phyloP scores from a whole-genome alignment of 2,329 filamentous ascomycete genomes.

The Gremmenia infestans region DNA sequence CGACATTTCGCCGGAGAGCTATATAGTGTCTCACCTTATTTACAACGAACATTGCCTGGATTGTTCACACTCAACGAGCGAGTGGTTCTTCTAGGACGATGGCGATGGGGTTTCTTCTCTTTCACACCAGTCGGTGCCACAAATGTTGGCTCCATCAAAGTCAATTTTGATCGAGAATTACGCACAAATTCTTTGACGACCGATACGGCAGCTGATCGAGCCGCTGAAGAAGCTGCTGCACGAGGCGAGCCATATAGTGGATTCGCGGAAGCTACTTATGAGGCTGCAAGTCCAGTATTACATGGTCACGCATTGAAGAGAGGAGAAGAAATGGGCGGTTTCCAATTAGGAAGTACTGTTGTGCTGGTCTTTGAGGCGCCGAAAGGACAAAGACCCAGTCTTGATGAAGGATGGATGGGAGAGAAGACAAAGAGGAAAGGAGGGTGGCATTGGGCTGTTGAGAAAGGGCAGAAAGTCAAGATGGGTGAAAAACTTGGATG shows the following conservation, averaged over 20 bases:
- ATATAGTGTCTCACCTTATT: conserved; percentile 90
- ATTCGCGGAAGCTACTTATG: conserved; percentile 88
- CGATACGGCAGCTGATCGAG: conserved; percentile 84
- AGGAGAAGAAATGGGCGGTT: conserved; percentile 97
- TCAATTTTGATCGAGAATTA: conserved; percentile 95
- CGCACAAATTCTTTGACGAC: conserved; percentile 89
- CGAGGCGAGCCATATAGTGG: conserved; percentile 82
- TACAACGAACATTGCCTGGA: conserved; percentile 86
- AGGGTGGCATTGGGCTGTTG: conserved; percentile 81
- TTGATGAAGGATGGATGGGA: conserved; percentile 56
- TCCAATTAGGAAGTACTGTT: conserved; percentile 90
- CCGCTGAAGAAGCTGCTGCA: conserved; percentile 71
- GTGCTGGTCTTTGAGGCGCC: conserved; percentile 97
- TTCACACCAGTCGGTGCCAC: conserved; percentile 95
- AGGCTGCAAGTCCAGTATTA: conserved; percentile 68
- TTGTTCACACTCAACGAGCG: conserved; percentile 96
- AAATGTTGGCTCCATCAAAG: conserved; percentile 92
- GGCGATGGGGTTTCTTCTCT: conserved; percentile 96
- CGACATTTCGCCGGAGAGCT: conserved; percentile 98
- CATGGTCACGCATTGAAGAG: conserved; percentile 77
- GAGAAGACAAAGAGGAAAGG: conserved; percentile 50
- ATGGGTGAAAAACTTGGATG: conserved; percentile 82
- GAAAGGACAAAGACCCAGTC: conserved; percentile 49
- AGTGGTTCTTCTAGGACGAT: conserved; percentile 85
- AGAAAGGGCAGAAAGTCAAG: conserved; percentile 82